A percentile compares a stretch with the other conserved stretches of the same genome.
Evolutionary conservation across 108 stramenopile species (phyloP).

Genomic region (Skeletonema costatum): DNA sequence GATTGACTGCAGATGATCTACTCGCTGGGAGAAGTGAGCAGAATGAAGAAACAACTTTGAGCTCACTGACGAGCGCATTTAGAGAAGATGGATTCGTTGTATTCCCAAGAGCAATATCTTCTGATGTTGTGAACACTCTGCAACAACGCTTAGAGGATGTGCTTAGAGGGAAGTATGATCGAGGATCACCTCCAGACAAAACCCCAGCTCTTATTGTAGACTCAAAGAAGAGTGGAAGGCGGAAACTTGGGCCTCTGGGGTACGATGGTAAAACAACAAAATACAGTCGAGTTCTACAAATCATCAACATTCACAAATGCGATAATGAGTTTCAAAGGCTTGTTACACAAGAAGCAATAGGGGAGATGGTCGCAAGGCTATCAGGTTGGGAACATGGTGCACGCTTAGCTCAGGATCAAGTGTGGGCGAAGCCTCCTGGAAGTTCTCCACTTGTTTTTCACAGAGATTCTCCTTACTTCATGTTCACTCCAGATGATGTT

Average conservation of each 20-base stretch:
- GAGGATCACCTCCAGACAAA: conserved; percentile 70
- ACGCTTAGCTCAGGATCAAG: conserved; percentile 83
- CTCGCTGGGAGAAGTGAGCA: neutral
- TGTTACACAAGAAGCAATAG: conserved; percentile 52
- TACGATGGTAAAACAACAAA: conserved; percentile 14
- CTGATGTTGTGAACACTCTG: conserved; percentile 39
- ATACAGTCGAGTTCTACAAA: conserved; percentile 66
- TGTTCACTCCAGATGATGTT: conserved; percentile 74
- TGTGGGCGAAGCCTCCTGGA: conserved; percentile 83
- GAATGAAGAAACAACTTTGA: neutral
- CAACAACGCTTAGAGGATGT: conserved; percentile 70
- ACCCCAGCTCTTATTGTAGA: conserved; percentile 42
- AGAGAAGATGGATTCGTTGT: conserved; percentile 67
- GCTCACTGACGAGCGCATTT: conserved; percentile 35
- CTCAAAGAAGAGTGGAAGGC: conserved; percentile 2
- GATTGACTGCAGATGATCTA: neutral
- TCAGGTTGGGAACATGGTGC: conserved; percentile 73
- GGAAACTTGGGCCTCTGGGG: conserved; percentile 11
- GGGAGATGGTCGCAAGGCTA: conserved; percentile 61
- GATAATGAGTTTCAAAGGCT: conserved; percentile 66
- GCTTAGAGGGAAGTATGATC: conserved; percentile 69
- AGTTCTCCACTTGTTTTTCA: conserved; percentile 78
- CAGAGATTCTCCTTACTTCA: conserved; percentile 86
- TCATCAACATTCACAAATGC: conserved; percentile 85
- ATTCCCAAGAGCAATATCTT: conserved; percentile 48